Evolutionary conservation across 1,139 yeast genomes (phyloP), one percentile per base, ranked within the genome.

Genomic region (Sugiyamaella castrensis): DNA sequence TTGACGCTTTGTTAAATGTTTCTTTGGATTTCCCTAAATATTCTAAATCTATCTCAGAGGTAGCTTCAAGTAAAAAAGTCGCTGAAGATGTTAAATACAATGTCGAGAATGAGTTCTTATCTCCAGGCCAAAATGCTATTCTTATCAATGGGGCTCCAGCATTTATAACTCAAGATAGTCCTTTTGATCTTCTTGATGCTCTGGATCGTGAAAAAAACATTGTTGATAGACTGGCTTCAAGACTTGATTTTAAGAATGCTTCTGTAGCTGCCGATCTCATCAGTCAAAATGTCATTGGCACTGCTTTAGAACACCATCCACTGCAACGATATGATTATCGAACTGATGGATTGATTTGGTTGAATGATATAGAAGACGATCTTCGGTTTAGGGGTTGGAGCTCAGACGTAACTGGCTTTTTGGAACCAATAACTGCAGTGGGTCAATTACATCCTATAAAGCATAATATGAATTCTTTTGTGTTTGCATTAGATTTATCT

Each of bases 291-390:
- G 28, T 55, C 7, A 16, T 59, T 15, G 61, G 59, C 6, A 48
- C 49, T 19, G 46, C 49, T 11, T 19, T 45, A 4, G 46, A 39
- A 11, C 43, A 43, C 2, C 31, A 29, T 12, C 35, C 48, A 5
- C 34, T 41, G 4, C 37, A 43, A 11, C 56, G 73, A 19, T 70
- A 62, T 52, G 84, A 82, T 56, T 62, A 75, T 29, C 71, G 74
- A 51, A 63, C 76, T 10, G 33, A 31, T n/a, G 32, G 33, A 8
- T 77, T 91, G 7, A 73, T 85, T 1, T 91, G 83, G 71, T 74
- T 91, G 57, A 94, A 91, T 60, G 84, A 92, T 65, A 68, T 92
- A 10, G 95, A 83, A 57, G 62, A 57, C 0, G 96, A 89, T 58
- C 62, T 64, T 0, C 71, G 70, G 35, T 91, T 87, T 63, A 60